Evolutionary conservation across 2,329 filamentous ascomycete species (phyloP).

Genomic region (Fusarium sp.): DNA sequence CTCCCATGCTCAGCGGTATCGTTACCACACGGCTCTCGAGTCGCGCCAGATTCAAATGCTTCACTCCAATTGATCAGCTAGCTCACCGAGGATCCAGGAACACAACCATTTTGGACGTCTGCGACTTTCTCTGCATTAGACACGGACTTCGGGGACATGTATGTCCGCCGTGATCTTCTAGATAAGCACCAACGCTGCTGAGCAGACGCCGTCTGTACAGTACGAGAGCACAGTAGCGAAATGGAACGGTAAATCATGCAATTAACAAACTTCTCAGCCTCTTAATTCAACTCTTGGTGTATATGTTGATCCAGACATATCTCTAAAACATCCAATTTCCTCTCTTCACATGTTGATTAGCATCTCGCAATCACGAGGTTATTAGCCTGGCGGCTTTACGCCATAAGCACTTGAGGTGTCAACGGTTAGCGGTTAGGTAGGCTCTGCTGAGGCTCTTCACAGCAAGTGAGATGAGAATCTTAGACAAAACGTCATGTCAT

Average conservation of each 20-base stretch:
- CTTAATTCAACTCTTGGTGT: background rate
- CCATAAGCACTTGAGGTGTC: conserved; percentile 31
- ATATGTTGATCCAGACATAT: background rate
- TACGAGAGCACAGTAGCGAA: conserved; percentile 16
- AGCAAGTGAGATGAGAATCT: conserved; percentile 11
- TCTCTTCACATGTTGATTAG: background rate
- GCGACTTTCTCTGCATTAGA: conserved; percentile 23
- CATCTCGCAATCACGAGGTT: background rate
- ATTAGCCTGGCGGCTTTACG: conserved; percentile 15
- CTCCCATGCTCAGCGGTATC: conserved; percentile 30
- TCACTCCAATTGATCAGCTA: conserved; percentile 42
- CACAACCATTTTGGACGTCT: conserved; percentile 27
- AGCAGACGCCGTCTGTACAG: conserved; percentile 9
- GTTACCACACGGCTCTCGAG: conserved; percentile 21
- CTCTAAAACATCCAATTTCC: conserved; percentile 3
- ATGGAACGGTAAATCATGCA: conserved; percentile 10
- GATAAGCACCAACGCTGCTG: conserved; percentile 33
- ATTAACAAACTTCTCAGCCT: conserved; percentile 15
- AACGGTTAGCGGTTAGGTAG: conserved; percentile 6
- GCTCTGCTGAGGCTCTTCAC: conserved; percentile 22
- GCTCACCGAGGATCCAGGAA: conserved; percentile 49
- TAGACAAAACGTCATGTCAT: conserved; percentile 40
- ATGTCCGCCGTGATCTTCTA: conserved; percentile 34
- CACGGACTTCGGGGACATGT: conserved; percentile 31
- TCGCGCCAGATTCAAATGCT: conserved; percentile 33